These are phyloP conservation scores for Globisporangium sylvaticum DNA, from an alignment of 352 stramenopile genomes.

Conservation along the genomic window DNA sequence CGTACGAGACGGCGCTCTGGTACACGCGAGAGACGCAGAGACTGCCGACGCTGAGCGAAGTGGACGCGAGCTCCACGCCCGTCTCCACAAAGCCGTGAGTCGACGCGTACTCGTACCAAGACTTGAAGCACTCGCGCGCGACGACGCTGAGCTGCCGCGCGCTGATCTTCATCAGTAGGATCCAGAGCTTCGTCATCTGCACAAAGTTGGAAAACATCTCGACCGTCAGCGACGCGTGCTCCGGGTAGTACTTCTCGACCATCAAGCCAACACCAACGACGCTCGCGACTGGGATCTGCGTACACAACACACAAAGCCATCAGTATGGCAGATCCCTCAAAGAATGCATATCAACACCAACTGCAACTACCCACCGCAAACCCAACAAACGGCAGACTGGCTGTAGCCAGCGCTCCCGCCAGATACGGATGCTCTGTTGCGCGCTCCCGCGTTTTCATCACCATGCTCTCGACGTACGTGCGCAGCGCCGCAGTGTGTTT, in stretches of 20 bases:
- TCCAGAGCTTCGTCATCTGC: constrained; percentile 81
- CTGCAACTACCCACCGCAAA: constrained; percentile 45
- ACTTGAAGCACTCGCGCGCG: constrained; percentile 57
- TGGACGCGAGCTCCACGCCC: constrained; percentile 59
- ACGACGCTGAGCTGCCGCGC: constrained; percentile 63
- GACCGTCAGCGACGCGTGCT: constrained; percentile 60
- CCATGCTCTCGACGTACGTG: constrained; percentile 46
- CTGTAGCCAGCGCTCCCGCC: constrained; percentile 51
- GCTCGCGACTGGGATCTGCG: constrained; percentile 67
- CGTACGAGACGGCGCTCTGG: constrained; percentile 38
- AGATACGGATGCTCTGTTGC: constrained; percentile 56
- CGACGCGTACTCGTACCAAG: constrained; percentile 70
- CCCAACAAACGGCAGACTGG: constrained; percentile 70
- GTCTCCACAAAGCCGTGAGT: constrained; percentile 66
- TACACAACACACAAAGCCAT: neutral
- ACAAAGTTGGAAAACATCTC: constrained; percentile 73
- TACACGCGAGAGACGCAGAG: constrained; percentile 59
- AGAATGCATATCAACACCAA: neutral
- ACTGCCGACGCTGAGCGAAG: constrained; percentile 59
- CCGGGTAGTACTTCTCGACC: constrained; percentile 77
- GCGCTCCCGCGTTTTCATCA: constrained; percentile 31
- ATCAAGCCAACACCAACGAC: constrained; percentile 66
- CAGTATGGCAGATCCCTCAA: neutral
- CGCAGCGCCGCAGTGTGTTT: constrained; percentile 34
- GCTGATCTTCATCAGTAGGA: constrained; percentile 74